Conservation (phyloP, 2,329 filamentous ascomycete genomes). For the Myriangium duriaei region DNA sequence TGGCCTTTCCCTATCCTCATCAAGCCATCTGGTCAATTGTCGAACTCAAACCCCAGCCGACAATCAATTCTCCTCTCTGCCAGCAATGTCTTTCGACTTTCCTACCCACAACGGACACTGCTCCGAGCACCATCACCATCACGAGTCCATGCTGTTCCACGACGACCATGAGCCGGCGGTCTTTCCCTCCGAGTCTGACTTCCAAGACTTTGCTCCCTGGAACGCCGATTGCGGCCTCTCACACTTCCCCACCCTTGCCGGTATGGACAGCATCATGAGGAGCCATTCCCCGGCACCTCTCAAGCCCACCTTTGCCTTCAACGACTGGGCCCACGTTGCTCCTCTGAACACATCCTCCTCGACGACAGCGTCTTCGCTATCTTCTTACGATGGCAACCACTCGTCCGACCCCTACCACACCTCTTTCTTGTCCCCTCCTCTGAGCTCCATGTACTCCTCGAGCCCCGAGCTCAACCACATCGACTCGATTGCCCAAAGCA, state of each 20-base stretch:
- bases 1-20: too few species aligned
- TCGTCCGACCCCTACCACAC: slow-evolving; percentile 3
- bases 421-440: slow-evolving; percentile 6
- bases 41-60: too few species aligned
- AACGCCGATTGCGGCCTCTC: not conserved
- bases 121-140: not conserved
- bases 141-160: not conserved
- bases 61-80: too few species aligned
- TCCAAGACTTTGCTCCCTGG: not conserved
- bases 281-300: not conserved
- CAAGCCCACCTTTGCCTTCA: not conserved
- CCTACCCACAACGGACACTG: not conserved
- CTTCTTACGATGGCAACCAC: slow-evolving; percentile 3
- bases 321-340: not conserved
- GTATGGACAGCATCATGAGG: not conserved
- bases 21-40: too few species aligned
- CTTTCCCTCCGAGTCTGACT: not conserved
- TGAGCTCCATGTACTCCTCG: slow-evolving; percentile 1
- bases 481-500: slow-evolving; percentile 7
- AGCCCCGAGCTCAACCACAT: slow-evolving; percentile 1
- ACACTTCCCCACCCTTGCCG: not conserved
- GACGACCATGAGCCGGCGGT: not conserved
- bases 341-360: not conserved
- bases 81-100: not conserved
- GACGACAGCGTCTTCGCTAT: slow-evolving; percentile 4